phyloP scores from a whole-genome alignment of 2,329 filamentous ascomycete genomes.

The Sporothrix pallida region DNA sequence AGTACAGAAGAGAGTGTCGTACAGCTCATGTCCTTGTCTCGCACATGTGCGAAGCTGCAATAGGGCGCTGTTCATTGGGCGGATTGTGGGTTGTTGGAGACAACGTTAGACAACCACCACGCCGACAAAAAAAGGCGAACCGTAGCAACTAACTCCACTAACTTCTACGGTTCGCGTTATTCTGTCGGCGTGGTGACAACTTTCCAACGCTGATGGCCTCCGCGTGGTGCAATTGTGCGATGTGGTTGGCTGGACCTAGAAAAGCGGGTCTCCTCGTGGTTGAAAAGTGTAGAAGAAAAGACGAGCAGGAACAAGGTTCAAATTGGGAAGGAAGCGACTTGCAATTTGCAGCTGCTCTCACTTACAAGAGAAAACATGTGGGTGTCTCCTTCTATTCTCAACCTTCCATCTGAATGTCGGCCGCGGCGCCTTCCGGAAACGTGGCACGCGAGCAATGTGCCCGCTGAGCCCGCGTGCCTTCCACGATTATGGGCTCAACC shows the following conservation, averaged over 20 bases:
- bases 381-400: neutral
- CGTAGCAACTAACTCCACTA: too few species aligned
- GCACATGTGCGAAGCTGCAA: constrained; percentile 16
- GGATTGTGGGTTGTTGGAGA: neutral
- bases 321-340: neutral
- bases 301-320: neutral
- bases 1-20: neutral
- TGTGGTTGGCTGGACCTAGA: constrained; percentile 9
- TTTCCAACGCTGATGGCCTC: neutral
- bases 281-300: neutral
- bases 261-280: neutral
- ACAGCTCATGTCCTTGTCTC: neutral
- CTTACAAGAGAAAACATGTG: neutral
- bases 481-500: neutral
- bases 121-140: too few species aligned
- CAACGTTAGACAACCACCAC: neutral
- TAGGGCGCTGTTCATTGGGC: constrained; percentile 19
- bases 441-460: constrained; percentile 3
- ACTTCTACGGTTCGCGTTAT: too few species aligned
- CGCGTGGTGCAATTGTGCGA: constrained; percentile 24
- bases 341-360: neutral
- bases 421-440: neutral
- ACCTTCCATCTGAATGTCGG: neutral
- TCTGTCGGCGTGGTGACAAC: neutral
- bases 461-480: neutral